Evolutionary conservation across 1,139 yeast genomes (phyloP), one percentile per base, ranked within the genome.

Genomic region (Lipomyces yarrowii): DNA sequence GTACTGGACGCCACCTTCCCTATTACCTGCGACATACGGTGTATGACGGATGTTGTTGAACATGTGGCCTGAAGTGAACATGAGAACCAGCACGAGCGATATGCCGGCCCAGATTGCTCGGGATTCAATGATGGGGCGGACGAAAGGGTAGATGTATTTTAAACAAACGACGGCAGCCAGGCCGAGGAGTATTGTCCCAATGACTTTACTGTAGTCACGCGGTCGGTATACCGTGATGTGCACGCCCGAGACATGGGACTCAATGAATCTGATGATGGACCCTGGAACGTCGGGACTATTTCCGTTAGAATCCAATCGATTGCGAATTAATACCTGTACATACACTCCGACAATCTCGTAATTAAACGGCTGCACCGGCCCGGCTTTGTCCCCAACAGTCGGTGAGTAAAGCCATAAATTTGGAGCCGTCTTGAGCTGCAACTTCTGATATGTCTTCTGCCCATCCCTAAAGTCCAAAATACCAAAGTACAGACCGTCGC

Each of bases 41-140:
- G 88, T 83, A 56, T 84, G 84, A 76, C 98, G 86, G 70, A 94
- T 94, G 73, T 86, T 86, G 77, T 91, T 92, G 83, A 87, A 94
- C 99, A 94, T 94, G 78, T 92, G 90, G 18, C 99, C 99, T 13
- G 96, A 83, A 62, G 86, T 87, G 81, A 93, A 90, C 73, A 92
- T 79, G 69, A 93, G 81, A 35, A 91, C 83, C 15, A 85, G 74
- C 57, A 89, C 80, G 30, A 90, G 80, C 3, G 90, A 82, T 18
- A 83, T 65, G 3, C 86, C 84, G 60, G 89, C 87, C 97, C 97
- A 91, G 62, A 89, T 73, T 69, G 85, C 84, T 69, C 79, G 82
- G 57, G 81, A 77, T 48, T 77, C 75, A 39, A 77, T 69, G 42
- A 85, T 59, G 37, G 73, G 70, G 10, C 72, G 39, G 52, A 83